Percentiles rank a stretch among this genome's conserved stretches.
phyloP scores from a whole-genome alignment of 768 basidiomycete species.

The Astraeus odoratus region DNA sequence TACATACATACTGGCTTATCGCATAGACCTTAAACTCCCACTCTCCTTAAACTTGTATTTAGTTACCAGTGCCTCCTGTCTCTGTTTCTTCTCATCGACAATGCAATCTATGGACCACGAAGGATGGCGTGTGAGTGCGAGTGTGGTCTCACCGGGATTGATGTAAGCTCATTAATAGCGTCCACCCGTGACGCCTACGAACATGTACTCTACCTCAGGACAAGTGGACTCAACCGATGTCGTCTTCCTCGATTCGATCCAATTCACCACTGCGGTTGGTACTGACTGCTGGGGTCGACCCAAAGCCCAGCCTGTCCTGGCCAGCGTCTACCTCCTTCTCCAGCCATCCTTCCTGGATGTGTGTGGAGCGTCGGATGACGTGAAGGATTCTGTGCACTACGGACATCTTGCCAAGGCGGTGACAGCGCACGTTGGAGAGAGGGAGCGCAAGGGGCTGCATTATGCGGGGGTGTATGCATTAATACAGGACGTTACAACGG shows the following conservation, averaged over 20 bases:
- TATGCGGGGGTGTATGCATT: slow-evolving; percentile 29
- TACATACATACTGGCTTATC: neutral
- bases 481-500: slow-evolving; percentile 29
- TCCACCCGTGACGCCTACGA: neutral
- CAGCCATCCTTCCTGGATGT: slow-evolving; percentile 33
- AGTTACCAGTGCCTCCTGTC: neutral
- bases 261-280: slow-evolving; percentile 37
- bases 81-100: neutral
- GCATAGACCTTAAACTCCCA: neutral
- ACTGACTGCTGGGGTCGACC: slow-evolving; percentile 45
- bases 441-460: slow-evolving; percentile 3
- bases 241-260: slow-evolving; percentile 39
- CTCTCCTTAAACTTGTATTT: neutral
- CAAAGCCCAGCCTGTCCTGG: slow-evolving; percentile 43
- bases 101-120: neutral
- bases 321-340: slow-evolving; percentile 42
- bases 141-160: too few relatives aligned
- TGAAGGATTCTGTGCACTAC: slow-evolving; percentile 57
- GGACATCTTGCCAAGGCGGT: slow-evolving; percentile 50
- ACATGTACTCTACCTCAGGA: neutral
- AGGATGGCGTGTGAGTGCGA: neutral
- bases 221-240: slow-evolving; percentile 26
- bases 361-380: slow-evolving; percentile 44
- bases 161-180: too few relatives aligned
- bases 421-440: slow-evolving; percentile 19